Evolutionary conservation across 2,329 filamentous ascomycete species (phyloP).

Genomic region (Fusarium armeniacum): DNA sequence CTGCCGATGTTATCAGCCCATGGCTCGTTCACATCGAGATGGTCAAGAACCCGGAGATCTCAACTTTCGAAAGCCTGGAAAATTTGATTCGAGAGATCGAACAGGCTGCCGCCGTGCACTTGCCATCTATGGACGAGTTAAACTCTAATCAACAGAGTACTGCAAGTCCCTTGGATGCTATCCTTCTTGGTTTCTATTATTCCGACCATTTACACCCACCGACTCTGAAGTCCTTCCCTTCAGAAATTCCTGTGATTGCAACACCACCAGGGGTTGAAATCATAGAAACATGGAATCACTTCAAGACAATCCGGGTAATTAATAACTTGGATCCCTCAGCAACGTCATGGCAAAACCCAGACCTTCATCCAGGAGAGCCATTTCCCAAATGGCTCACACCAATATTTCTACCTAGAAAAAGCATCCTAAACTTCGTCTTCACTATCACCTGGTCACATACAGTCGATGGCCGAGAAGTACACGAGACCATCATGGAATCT

Average conservation of each 20-base stretch:
- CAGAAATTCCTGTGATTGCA: constrained; percentile 42
- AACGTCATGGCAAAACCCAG: constrained; percentile 32
- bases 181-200: constrained; percentile 41
- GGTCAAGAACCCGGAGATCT: constrained; percentile 5
- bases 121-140: background rate
- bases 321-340: constrained; percentile 5
- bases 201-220: constrained; percentile 43
- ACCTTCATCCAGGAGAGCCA: constrained; percentile 42
- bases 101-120: constrained; percentile 9
- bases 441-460: constrained; percentile 45
- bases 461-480: constrained; percentile 13
- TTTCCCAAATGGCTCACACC: constrained; percentile 44
- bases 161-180: constrained; percentile 37
- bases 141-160: background rate
- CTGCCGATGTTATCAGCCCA: constrained; percentile 30
- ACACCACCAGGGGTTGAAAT: constrained; percentile 24
- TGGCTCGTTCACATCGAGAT: constrained; percentile 46
- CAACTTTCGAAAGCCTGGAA: constrained; percentile 29
- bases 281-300: constrained; percentile 40
- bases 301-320: constrained; percentile 38
- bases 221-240: constrained; percentile 36
- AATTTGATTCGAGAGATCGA: constrained; percentile 40
- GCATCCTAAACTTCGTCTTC: constrained; percentile 40
- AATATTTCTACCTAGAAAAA: constrained; percentile 34
- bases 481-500: constrained; percentile 43